These are phyloP conservation scores for Lavandula angustifolia DNA, from an alignment of 257 asterid genomes.

Conservation along the genomic window DNA sequence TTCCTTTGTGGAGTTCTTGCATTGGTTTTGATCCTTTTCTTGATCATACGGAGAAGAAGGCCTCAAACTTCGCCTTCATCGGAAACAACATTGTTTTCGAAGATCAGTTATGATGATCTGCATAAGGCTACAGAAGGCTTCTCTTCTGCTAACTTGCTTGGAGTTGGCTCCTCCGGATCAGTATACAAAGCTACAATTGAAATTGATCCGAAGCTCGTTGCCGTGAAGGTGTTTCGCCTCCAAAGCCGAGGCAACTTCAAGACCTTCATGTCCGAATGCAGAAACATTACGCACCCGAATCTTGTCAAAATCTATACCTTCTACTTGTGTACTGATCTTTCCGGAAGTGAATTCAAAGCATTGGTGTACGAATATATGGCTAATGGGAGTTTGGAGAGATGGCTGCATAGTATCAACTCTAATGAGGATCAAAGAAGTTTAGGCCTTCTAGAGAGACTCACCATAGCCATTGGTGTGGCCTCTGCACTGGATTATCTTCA, in stretches of 20 bases:
- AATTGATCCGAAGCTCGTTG: constrained; percentile 24
- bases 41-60: too few relatives aligned
- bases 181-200: constrained; percentile 34
- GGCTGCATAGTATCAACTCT: constrained; percentile 42
- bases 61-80: neutral
- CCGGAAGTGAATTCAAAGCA: constrained; percentile 42
- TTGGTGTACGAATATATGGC: constrained; percentile 42
- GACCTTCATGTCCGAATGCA: constrained; percentile 39
- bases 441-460: constrained; percentile 13
- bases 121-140: constrained; percentile 38
- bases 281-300: constrained; percentile 35
- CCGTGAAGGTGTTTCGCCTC: constrained; percentile 36
- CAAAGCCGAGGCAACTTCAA: constrained; percentile 20
- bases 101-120: constrained; percentile 29
- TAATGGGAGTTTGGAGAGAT: constrained; percentile 38
- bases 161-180: constrained; percentile 37
- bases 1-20: constrained; percentile 34
- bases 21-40: constrained; percentile 12
- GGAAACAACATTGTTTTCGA: constrained; percentile 14
- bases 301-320: constrained; percentile 31
- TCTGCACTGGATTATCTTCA: constrained; percentile 38
- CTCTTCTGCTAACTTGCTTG: constrained; percentile 35
- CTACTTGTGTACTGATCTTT: constrained; percentile 28
- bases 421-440: constrained; percentile 2
- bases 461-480: constrained; percentile 29